Evolutionary conservation across 1,284 basidiomycete species (phyloP), one percentile per base, ranked within the genome.

Genomic region (Marasmius sp.): DNA sequence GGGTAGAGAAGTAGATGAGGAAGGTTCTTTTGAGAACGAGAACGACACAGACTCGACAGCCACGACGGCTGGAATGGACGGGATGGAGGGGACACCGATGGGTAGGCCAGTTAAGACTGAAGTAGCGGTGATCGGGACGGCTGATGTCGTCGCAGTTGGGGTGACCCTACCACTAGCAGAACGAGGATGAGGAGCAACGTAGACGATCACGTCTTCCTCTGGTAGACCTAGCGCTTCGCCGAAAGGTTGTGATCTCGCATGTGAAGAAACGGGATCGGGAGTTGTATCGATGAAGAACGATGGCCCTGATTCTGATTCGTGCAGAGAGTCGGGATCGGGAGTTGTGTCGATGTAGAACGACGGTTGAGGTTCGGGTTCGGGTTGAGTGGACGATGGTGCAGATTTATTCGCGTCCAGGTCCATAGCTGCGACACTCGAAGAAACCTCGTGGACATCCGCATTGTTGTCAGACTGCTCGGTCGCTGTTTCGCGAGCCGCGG

Each of bases 131-230:
- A 18, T 41, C 2, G 14, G 36, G 27, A 48, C 34, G 16, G 34
- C 18, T 12, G 68, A 69, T 3, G 62, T 55, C 6, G 71, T 67
- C 6, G 62, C n/a, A n/a, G n/a, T 59, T 39, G 67, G 69, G 12
- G 65, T 59, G 6, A 71, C 64, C 1, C 65, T 14, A 8, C 60
- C 33, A 36, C 67, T 22, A 16, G 61, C 52, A 8, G 70, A 69
- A 11, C 79, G 77, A 10, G 84, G 85, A 66, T 85, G 79, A 0
- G 85, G 85, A 1, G 84, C 85, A n/a, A 81, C 82, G 65, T 87
- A 87, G 14, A 87, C 85, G 54, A 87, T 86, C 0, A 77, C 66
- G 61, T 86, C 85, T 36, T 86, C 85, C 4, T 83, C 81, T 53
- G 77, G 76, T 14, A 47, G 45, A 16, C 45, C 45, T 14, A 47